These are phyloP conservation scores for Penicillium paneum DNA, from an alignment of 2,329 filamentous ascomycete genomes.

Conservation along the genomic window DNA sequence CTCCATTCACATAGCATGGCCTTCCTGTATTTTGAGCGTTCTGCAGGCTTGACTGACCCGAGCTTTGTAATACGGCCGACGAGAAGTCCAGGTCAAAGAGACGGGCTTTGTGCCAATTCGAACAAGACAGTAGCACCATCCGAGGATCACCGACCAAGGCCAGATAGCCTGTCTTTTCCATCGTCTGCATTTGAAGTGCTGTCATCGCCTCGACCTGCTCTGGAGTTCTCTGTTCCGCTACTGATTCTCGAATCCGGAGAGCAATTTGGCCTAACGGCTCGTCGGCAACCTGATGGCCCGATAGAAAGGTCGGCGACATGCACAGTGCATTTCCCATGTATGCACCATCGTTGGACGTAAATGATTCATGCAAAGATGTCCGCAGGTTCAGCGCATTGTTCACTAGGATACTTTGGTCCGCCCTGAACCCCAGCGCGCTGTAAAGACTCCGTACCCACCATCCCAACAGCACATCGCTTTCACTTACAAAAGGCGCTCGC, in stretches of 20 bases:
- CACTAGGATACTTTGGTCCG: background rate
- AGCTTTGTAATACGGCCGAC: background rate
- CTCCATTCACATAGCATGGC: background rate
- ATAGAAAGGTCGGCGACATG: background rate
- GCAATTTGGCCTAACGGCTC: background rate
- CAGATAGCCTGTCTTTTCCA: background rate
- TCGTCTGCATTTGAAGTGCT: background rate
- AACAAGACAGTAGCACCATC: background rate
- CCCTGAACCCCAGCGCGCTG: background rate
- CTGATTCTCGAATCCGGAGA: background rate
- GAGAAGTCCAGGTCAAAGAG: background rate
- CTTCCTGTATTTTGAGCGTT: background rate
- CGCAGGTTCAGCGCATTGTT: background rate
- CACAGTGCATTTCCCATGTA: background rate
- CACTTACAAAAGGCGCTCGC: background rate
- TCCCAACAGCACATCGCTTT: background rate
- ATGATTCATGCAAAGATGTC: background rate
- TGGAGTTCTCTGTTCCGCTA: background rate
- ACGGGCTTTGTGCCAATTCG: background rate
- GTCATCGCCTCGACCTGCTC: background rate
- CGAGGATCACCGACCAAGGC: background rate
- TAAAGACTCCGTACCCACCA: conserved; percentile 1
- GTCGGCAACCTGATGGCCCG: background rate
- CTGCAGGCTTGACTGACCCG: background rate
- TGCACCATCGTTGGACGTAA: background rate